Evolutionary conservation across 2,329 filamentous ascomycete species (phyloP), one percentile per base, ranked within the genome.

Genomic region (Alternaria rosae): DNA sequence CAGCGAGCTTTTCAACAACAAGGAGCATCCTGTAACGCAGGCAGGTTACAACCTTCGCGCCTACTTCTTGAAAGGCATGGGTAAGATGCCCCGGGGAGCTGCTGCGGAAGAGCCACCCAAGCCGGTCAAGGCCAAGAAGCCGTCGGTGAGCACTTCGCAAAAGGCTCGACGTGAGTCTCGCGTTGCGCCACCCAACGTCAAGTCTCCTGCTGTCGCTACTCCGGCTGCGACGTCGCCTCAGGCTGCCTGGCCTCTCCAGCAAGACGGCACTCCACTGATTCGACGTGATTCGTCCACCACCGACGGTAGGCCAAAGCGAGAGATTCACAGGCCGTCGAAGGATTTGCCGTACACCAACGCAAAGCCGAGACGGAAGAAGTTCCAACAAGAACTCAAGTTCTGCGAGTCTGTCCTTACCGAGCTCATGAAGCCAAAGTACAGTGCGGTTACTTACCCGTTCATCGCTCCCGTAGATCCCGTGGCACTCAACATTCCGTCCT

Each of bases 281-380:
- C 91, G 95, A 56, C 91, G 94, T 20, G 93, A 96, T 72, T 97
- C 92, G 1, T 90, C 89, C 6, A 91, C 90, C 60, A 86, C 87
- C 5, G 92, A 93, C 69, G 91, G 90, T 59, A 88, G 95, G 54
- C 94, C 94, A 11, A 97, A 97, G 84, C 91, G 95, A 56, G 93
- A 94, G 13, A 97, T 98, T 57, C 93, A 97, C 72, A 92, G 94
- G 9, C 93, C 95, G 0, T 89, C 90, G 64, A 94, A 94, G 69
- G 95, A 98, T 75, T 85, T 97, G n/a, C 91, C 94, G 8, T 98
- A 97, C 76, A 87, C 90, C 17, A 86, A 87, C 17, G 89, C 91
- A 66, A 92, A 93, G 76, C 92, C 93, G 11, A 96, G 96, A 83
- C 94, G 89, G 81, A 92, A 97, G 88, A 95, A 94, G 82, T 89